These are phyloP conservation scores for Beauveria caledonica DNA, from an alignment of 2,329 filamentous ascomycete genomes.

Conservation along the genomic window DNA sequence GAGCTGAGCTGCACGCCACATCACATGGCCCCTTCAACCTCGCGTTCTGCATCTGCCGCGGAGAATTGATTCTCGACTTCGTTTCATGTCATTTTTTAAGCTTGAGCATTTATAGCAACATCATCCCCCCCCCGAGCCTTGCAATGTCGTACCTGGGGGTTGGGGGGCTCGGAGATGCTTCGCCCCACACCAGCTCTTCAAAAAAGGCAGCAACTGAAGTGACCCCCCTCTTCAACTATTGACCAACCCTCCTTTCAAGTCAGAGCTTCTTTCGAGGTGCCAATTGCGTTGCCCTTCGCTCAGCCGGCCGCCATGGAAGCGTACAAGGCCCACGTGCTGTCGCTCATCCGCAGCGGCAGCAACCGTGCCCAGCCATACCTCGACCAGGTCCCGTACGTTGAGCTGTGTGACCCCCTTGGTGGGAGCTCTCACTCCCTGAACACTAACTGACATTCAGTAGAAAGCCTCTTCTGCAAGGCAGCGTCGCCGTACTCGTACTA, in stretches of 20 bases:
- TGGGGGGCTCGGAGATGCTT: background rate
- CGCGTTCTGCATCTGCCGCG: background rate
- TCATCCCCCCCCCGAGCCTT: background rate
- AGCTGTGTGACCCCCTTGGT: background rate
- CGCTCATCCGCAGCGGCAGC: slow-evolving; percentile 3
- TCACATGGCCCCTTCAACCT: background rate
- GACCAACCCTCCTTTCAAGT: background rate
- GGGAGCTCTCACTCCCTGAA: background rate
- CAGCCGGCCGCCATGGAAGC: slow-evolving; percentile 1
- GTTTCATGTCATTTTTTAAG: background rate
- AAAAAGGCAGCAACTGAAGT: slow-evolving; percentile 1
- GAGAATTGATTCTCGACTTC: background rate
- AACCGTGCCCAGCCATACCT: slow-evolving; percentile 7
- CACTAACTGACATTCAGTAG: slow-evolving; percentile 14
- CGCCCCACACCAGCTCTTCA: slow-evolving; percentile 6
- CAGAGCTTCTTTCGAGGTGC: background rate
- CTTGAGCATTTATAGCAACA: background rate
- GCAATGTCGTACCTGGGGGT: background rate
- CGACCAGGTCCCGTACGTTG: slow-evolving; percentile 6
- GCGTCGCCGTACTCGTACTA: slow-evolving; percentile 23
- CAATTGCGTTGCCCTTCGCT: background rate
- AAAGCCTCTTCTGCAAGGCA: slow-evolving; percentile 20
- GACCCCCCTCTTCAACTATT: background rate
- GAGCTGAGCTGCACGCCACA: background rate
- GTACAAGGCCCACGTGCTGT: slow-evolving; percentile 4